These are phyloP conservation scores for Aureobasidium melanogenum DNA, from an alignment of 2,329 filamentous ascomycete genomes.

Conservation along the genomic window DNA sequence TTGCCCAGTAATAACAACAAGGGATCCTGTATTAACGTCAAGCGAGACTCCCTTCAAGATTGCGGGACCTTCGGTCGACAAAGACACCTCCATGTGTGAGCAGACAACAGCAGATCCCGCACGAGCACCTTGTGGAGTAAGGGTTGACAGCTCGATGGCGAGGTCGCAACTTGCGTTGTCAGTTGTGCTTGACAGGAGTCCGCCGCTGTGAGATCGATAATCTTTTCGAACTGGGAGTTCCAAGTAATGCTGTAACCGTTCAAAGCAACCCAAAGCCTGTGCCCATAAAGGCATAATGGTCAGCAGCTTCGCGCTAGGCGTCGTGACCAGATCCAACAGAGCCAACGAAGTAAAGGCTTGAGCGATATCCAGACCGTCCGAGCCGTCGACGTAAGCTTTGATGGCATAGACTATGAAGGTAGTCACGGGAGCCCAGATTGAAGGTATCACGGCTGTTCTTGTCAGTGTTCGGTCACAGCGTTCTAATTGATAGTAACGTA, in stretches of 20 bases:
- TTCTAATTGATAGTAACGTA: background rate
- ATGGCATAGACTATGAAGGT: background rate
- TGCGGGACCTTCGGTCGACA: background rate
- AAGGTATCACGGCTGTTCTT: background rate
- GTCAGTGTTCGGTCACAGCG: background rate
- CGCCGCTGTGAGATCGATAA: background rate
- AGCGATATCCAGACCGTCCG: background rate
- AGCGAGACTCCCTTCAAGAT: background rate
- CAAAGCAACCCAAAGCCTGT: background rate
- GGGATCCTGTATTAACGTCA: background rate
- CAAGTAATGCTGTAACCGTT: background rate
- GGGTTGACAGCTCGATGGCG: background rate
- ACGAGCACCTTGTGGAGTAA: background rate
- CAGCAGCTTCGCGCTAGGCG: background rate
- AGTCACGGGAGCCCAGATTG: background rate
- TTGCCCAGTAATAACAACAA: background rate
- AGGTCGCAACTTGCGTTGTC: background rate
- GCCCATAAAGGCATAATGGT: background rate
- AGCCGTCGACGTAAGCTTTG: background rate
- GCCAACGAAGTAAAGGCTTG: background rate
- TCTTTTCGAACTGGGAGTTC: background rate
- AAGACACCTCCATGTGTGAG: background rate
- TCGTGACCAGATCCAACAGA: background rate
- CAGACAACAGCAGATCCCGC: background rate
- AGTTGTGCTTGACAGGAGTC: too few relatives aligned